These are phyloP conservation scores for Podospora conica DNA, from an alignment of 495 filamentous ascomycete genomes.

Conservation along the genomic window DNA sequence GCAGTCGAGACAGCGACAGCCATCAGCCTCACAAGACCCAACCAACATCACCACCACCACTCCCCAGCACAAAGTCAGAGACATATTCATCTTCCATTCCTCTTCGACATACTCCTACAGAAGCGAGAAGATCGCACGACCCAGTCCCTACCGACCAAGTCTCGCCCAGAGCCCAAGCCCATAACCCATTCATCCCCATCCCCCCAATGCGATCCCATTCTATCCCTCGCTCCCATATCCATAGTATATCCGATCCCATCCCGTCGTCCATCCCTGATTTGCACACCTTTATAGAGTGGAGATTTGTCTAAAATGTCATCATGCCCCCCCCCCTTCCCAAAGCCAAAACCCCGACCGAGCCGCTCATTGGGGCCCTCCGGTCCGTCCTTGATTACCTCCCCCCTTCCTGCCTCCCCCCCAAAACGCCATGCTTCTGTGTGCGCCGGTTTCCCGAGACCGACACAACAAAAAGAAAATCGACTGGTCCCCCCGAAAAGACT, in stretches of 20 bases:
- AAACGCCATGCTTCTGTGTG: not conserved
- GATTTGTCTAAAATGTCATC: slow-evolving; percentile 12
- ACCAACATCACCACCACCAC: not conserved
- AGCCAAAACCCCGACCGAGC: slow-evolving; percentile 2
- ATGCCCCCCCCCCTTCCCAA: not conserved
- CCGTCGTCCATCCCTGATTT: not conserved
- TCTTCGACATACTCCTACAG: slow-evolving; percentile 3
- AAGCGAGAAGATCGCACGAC: slow-evolving; percentile 9
- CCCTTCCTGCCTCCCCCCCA: not conserved
- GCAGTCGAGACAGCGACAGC: too few relatives aligned
- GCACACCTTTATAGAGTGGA: slow-evolving; percentile 14
- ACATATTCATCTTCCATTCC: not conserved
- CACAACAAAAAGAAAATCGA: not conserved
- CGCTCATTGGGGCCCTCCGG: not conserved
- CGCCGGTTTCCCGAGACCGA: not conserved
- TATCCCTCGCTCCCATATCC: slow-evolving; percentile 3
- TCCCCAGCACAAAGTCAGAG: not conserved
- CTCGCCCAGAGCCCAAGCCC: not conserved
- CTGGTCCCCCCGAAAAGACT: not conserved
- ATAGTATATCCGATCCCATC: not conserved
- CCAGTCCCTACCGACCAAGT: not conserved
- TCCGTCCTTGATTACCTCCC: not conserved
- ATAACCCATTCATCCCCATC: not conserved
- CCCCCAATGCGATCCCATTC: slow-evolving; percentile 9
- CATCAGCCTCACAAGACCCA: too few relatives aligned